Percentiles rank a stretch among this genome's conserved stretches.
phyloP scores from a whole-genome alignment of 257 asterid species.

The Jacaranda mimosifolia region DNA sequence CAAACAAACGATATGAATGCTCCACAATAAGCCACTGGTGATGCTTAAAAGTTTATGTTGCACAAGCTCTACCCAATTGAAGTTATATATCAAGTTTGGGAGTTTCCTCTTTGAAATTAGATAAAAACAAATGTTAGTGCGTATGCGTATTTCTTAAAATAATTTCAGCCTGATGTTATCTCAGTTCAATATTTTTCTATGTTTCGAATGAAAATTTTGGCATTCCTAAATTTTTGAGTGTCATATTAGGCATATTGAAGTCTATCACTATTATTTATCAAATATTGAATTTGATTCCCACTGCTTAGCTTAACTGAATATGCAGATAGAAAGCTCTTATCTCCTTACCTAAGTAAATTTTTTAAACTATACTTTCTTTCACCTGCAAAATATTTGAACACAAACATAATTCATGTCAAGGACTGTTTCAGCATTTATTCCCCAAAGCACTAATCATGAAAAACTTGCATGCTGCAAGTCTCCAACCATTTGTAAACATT shows the following conservation, averaged over 20 bases:
- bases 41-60: not conserved
- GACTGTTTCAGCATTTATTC: not conserved
- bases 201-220: not conserved
- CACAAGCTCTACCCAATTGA: not conserved
- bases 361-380: not conserved
- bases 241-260: not conserved
- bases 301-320: not conserved
- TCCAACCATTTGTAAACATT: not conserved
- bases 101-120: not conserved
- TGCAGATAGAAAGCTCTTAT: not conserved
- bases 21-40: not conserved
- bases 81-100: not conserved
- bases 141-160: not conserved
- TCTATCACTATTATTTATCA: not conserved
- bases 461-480: not conserved
- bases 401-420: not conserved
- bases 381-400: not conserved
- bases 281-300: not conserved
- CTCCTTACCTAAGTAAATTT: not conserved
- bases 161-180: not conserved
- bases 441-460: not conserved
- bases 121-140: not conserved
- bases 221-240: not conserved
- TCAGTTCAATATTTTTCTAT: not conserved
- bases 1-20: not conserved